phyloP scores from a whole-genome alignment of 495 filamentous ascomycete genomes.

The Aspergillus avenaceus region DNA sequence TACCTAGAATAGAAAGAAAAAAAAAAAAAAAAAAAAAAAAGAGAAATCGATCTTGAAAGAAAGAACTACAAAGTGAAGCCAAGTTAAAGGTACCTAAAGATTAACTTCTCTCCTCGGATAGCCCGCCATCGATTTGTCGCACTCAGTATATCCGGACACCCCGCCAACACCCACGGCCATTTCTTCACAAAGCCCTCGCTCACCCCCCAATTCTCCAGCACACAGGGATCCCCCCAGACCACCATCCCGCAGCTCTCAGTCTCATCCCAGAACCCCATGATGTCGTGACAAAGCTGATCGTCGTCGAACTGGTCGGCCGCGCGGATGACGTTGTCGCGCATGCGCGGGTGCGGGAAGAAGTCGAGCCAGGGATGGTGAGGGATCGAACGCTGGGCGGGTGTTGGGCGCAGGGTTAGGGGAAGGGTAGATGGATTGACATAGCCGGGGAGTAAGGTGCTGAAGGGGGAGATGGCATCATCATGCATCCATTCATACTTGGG shows the following conservation, averaged over 20 bases:
- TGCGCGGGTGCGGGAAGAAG: conserved; percentile 44
- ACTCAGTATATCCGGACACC: conserved; percentile 43
- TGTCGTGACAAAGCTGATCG: conserved; percentile 43
- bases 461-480: conserved; percentile 32
- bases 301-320: conserved; percentile 38
- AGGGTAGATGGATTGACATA: conserved; percentile 11
- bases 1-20: no score
- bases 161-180: conserved; percentile 49
- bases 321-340: conserved; percentile 49
- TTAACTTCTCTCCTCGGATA: conserved; percentile 42
- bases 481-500: conserved; percentile 19
- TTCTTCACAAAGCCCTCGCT: conserved; percentile 46
- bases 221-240: conserved; percentile 51
- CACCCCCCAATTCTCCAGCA: conserved; percentile 46
- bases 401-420: conserved; percentile 44
- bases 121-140: conserved; percentile 49
- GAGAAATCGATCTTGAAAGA: no score
- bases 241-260: conserved; percentile 33
- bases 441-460: conserved; percentile 14
- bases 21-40: not conserved
- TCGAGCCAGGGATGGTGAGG: conserved; percentile 53
- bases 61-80: no score
- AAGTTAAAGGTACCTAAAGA: conserved; percentile 37
- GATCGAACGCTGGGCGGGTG: conserved; percentile 34
- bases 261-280: conserved; percentile 41